Base-by-base conservation (phyloP, 2,329 filamentous ascomycete species). In the Penicillium sp. region DNA sequence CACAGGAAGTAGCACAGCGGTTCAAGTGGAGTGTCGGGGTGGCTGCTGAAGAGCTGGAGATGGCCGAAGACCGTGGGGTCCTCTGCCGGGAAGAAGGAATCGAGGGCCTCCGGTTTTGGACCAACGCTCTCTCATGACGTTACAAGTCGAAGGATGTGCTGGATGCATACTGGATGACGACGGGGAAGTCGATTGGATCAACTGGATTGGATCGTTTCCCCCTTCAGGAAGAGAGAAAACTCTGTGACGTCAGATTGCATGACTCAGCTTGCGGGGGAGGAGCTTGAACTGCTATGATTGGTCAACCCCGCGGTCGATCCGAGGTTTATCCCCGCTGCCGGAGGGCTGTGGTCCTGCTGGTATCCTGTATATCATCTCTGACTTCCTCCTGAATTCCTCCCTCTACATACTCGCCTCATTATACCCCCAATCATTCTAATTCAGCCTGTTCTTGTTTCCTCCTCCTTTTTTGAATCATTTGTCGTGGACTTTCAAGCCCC, bases 1-100 rank as follows among this genome's bases (percentile, higher is more conserved):
- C 88, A 1, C 85, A 92, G 57, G 89, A 96, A 57, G 79, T 80
- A 0, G 92, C 92, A 0, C 85, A 93, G 62, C 74, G 79, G 33
- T 98, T 98, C 64, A 86, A 89, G 4, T 98, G 92, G 92, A 96
- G 92, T 60, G 83, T 98, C 6, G 92, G 92, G 6, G 90, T 98
- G 14, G 92, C 92, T 1, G 85, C 84, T 42, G 92, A 96, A 61
- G 92, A 98, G 66, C 72, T 98, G 9, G 85, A 95, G 60, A 95
- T 98, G 90, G 89, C 89, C 0, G 92, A 98, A 63, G 90, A 96
- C 61, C 79, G 77, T 39, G 92, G 92, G 0, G 79, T 80, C 2
- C 62, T 98, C 13, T 96, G 90, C 61, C 81, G 92, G 32, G 92
- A 98, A 61, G 89, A 94, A 55, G 83, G 87, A 3, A 78, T 96